Evolutionary conservation across 2,329 filamentous ascomycete genomes (phyloP), one percentile per base, ranked within the genome.

Genomic region (Pezicula neosporulosa): DNA sequence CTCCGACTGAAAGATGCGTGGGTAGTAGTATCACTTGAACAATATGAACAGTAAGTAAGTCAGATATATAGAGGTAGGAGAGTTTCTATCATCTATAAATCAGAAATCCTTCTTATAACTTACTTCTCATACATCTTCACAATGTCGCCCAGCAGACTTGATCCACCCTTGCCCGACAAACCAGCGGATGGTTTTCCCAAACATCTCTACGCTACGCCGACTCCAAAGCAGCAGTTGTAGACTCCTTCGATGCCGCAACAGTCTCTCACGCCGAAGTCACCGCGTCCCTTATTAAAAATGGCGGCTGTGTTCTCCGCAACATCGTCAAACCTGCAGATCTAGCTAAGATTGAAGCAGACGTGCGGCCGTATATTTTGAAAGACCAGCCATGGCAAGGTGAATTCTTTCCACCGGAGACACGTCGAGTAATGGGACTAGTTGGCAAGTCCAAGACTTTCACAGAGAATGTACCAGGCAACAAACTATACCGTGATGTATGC

Each of bases 331-430:
- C 52, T 21, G 51, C 54, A 24, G 52, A 55, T 5, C 50, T 59
- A 12, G 28, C 42, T 12, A 48, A 21, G 13, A 61, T 63, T 47
- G 58, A 60, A 42, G 39, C 36, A 6, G 60, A 63, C 41, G 52
- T 61, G 13, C 58, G 61, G 37, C 61, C 60, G 10, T 60, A 52
- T 35, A 56, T 63, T 45, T 51, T 59, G 35, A 56, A 51, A 35
- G 61, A 63, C 48, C 55, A 58, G 28, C 54, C 54, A 5, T 60
- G 58, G 58, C 42, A 42, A 5, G 60, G 60, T 13, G 57, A 59
- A 7, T 61, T 63, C 56, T 63, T 63, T 41, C 60, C 61, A 3
- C 53, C 56, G 18, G 58, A 61, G 16, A 63, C 61, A 4, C 57
- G 61, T 36, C 49, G 61, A 3, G 57, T 53, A 10, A 59, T 49